Conservation (phyloP, 106 monocot species). For the Acorus gramineus region DNA sequence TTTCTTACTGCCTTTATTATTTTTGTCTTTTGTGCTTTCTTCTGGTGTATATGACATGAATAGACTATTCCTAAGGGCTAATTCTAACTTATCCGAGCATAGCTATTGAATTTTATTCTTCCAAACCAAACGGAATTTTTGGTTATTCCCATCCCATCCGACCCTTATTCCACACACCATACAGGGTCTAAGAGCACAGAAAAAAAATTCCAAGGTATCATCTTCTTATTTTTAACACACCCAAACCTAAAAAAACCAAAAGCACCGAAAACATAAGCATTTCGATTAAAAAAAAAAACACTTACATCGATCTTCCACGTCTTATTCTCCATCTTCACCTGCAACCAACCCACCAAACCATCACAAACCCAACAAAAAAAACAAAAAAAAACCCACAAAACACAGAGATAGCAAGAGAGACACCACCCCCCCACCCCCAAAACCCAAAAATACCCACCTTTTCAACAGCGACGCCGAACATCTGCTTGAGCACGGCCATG, state of each 20-base stretch:
- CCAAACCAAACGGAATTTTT: too few species aligned
- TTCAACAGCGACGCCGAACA: slow-evolving; percentile 79
- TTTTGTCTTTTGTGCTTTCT: too few species aligned
- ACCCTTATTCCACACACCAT: too few species aligned
- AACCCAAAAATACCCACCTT: slow-evolving; percentile 37
- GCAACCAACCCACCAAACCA: slow-evolving; percentile 10
- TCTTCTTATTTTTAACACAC: too few species aligned
- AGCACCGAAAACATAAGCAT: background rate
- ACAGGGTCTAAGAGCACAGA: too few species aligned
- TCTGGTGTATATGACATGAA: too few species aligned
- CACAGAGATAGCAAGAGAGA: background rate
- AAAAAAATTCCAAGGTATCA: too few species aligned
- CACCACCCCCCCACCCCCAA: background rate
- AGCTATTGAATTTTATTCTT: too few species aligned
- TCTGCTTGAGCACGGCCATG: slow-evolving; percentile 86
- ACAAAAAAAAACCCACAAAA: background rate
- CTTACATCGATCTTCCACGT: slow-evolving; percentile 90
- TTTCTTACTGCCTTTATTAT: too few species aligned
- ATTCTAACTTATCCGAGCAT: too few species aligned
- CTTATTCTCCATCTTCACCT: slow-evolving; percentile 98
- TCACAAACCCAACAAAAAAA: background rate
- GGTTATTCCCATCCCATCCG: too few species aligned
- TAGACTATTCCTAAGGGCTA: too few species aligned
- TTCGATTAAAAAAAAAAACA: background rate
- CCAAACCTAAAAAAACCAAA: background rate